phyloP scores from a whole-genome alignment of 2,329 filamentous ascomycete species.

The Aspergillus glaucus region DNA sequence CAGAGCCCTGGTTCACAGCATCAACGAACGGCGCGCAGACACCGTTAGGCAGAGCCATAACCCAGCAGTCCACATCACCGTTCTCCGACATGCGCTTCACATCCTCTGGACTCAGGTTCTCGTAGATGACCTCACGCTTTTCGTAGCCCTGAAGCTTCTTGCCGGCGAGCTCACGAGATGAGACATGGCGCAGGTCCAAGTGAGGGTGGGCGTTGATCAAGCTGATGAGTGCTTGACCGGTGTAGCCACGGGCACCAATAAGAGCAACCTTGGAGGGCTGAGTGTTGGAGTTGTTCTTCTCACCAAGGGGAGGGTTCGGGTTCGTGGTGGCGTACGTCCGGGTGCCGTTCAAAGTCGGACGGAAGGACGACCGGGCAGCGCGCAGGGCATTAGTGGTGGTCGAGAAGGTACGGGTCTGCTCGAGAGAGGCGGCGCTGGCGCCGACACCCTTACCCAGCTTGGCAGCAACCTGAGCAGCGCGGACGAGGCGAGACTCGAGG shows the following conservation, averaged over 20 bases:
- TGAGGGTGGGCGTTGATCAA: constrained; percentile 82
- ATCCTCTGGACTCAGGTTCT: constrained; percentile 82
- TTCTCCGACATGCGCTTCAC: constrained; percentile 76
- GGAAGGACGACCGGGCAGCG: constrained; percentile 24
- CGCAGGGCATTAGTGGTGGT: constrained; percentile 45
- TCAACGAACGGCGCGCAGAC: constrained; percentile 93
- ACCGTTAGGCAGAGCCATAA: constrained; percentile 93
- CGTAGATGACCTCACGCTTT: constrained; percentile 87
- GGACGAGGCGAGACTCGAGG: constrained; percentile 75
- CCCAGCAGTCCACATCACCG: constrained; percentile 88
- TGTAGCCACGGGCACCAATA: constrained; percentile 90
- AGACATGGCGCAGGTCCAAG: constrained; percentile 86
- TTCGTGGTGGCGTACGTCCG: constrained; percentile 50
- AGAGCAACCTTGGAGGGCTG: constrained; percentile 74
- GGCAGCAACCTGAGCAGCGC: constrained; percentile 65
- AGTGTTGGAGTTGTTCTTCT: constrained; percentile 79
- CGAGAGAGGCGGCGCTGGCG: constrained; percentile 42
- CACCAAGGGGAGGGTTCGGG: constrained; percentile 82
- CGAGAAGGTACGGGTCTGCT: constrained; percentile 64
- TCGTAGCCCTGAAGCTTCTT: constrained; percentile 82
- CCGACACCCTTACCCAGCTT: constrained; percentile 45
- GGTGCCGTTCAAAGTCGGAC: constrained; percentile 23
- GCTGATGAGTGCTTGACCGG: constrained; percentile 81
- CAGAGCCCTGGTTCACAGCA: constrained; percentile 67
- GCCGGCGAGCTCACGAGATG: constrained; percentile 83